Percentiles rank a stretch among this genome's conserved stretches.
phyloP scores from a whole-genome alignment of 129 eudicot species.

The Silybum marianum region DNA sequence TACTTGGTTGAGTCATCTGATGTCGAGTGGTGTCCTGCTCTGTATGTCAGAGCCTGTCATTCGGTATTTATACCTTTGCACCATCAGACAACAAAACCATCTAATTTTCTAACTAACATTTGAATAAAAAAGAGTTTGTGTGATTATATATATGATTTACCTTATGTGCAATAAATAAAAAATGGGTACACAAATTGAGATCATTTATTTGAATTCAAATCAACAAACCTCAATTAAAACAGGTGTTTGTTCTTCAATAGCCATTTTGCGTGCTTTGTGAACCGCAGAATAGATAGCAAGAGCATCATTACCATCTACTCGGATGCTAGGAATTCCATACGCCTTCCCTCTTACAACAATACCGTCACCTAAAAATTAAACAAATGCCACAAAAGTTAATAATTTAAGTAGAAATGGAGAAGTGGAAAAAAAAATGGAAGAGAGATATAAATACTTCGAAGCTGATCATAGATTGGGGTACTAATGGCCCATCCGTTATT shows the following conservation, averaged over 20 bases:
- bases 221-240: constrained; percentile 88
- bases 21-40: constrained; percentile 96
- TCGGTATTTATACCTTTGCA: background rate
- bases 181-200: background rate
- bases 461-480: constrained; percentile 75
- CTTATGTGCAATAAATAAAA: background rate
- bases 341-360: constrained; percentile 79
- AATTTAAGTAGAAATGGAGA: background rate
- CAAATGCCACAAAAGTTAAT: constrained; percentile 20
- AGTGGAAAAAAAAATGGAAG: background rate
- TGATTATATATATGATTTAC: background rate
- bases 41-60: constrained; percentile 81
- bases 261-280: constrained; percentile 70
- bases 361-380: constrained; percentile 69
- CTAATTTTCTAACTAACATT: background rate
- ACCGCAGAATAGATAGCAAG: constrained; percentile 80
- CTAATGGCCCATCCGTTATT: constrained; percentile 97
- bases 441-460: constrained; percentile 56
- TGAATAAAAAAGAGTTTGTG: background rate
- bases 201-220: too few species aligned
- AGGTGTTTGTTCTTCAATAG: constrained; percentile 62
- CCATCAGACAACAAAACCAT: background rate
- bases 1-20: constrained; percentile 95
- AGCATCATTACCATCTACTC: constrained; percentile 93
- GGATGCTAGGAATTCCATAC: constrained; percentile 80